Evolutionary conservation across 2,329 filamentous ascomycete species (phyloP).

Genomic region (Talaromyces rugulosus): DNA sequence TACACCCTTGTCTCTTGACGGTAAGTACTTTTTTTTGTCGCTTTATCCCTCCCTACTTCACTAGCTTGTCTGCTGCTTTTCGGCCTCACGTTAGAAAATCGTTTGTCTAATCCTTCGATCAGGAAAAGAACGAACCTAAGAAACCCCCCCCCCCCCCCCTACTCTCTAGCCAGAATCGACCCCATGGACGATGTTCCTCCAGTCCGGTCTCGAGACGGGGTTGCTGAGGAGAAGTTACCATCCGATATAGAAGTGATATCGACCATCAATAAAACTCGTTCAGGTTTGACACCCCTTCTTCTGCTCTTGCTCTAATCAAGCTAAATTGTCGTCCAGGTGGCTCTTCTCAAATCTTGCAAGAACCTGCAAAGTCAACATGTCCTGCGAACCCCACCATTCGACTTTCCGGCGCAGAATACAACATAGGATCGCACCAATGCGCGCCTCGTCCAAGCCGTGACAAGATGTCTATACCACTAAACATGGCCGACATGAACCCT

Average conservation of each 20-base stretch:
- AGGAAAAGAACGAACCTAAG: neutral
- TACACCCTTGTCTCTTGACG: neutral
- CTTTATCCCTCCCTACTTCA: neutral
- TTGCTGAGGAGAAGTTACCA: constrained; percentile 12
- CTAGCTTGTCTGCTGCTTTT: neutral
- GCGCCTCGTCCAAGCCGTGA: constrained; percentile 19
- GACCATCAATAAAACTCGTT: constrained; percentile 11
- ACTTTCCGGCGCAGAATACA: constrained; percentile 18
- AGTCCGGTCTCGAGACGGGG: constrained; percentile 17
- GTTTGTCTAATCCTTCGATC: neutral
- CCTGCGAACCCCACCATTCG: constrained; percentile 10
- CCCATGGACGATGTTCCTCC: constrained; percentile 27
- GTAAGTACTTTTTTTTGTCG: neutral
- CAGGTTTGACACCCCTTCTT: constrained; percentile 1
- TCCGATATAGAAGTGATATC: constrained; percentile 12
- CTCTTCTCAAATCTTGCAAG: constrained; percentile 2
- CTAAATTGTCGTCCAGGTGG: constrained; percentile 1
- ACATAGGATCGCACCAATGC: constrained; percentile 17
- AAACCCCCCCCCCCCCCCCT: neutral
- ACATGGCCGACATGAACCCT: constrained; percentile 28
- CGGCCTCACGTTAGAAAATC: neutral
- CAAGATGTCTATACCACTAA: constrained; percentile 17
- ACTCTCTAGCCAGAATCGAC: constrained; percentile 1
- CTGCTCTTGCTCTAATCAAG: neutral
- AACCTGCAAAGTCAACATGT: constrained; percentile 6